Evolutionary conservation across 805 yeast species (phyloP), one percentile per base, ranked within the genome.

Genomic region (Barnettozyma pratensis): DNA sequence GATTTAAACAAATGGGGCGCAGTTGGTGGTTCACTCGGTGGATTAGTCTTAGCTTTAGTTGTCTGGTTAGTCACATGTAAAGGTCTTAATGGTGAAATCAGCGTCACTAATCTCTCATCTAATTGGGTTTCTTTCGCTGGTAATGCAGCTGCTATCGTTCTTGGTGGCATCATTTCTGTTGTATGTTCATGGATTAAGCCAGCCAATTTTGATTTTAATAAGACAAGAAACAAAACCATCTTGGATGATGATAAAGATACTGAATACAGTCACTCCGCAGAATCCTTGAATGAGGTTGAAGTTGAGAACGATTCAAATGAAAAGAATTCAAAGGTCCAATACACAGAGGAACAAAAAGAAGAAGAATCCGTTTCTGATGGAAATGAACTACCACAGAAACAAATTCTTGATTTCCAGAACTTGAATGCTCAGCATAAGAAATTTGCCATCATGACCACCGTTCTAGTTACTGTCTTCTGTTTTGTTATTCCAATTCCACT

Each of bases 101-200:
- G 50, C 40, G 70, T 70, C 30, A 59, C 51, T 27, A 66, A 63
- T 42, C 55, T 73, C 37, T 59, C 68, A 27, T 52, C 64, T 38
- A 62, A 65, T 29, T 67, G 71, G 68, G 76, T 71, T 40, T 69
- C 76, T 3, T 70, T 71, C 51, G 63, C 72, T 12, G 76, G 75
- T 31, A 71, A 67, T 48, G 63, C 66, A 6, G 58, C 69, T 8
- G 69, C 75, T 12, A 57, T 70, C 36, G 56, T 63, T 6, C 54
- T 68, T 46, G 70, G 73, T n/a, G 73, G 71, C 34, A 48, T 69
- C 8, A 59, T 67, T 38, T 59, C 73, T 4, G 51, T 67, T 25
- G 57, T 49, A 10, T 49, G 59, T 12, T 64, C 74, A 4, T 49
- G 63, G 42, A 59, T 70, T 37, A 61, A 62, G 54, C 76, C 76